Percentiles rank a stretch among this genome's conserved stretches.
Evolutionary conservation across 345 rosid genomes (phyloP).

Genomic region (Eucalyptus regnans): DNA sequence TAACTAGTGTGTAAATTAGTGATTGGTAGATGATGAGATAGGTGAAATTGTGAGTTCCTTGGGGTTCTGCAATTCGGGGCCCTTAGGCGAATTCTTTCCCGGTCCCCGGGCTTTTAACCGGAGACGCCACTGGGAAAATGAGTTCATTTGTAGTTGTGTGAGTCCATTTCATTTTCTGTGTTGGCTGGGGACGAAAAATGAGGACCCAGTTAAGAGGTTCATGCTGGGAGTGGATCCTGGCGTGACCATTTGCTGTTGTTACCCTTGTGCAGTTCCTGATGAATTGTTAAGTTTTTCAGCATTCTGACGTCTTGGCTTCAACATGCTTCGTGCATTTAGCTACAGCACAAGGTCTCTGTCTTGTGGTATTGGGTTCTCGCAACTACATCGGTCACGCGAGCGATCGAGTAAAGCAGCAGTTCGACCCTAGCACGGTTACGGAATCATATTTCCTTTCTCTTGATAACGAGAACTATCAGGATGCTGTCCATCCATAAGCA

Average conservation of each 20-base stretch:
- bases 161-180: background rate
- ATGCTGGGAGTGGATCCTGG: constrained; percentile 45
- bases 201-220: constrained; percentile 14
- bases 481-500: background rate
- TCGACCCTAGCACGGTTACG: background rate
- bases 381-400: background rate
- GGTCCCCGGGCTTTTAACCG: constrained; percentile 30
- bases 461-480: background rate
- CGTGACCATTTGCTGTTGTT: background rate
- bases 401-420: background rate
- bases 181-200: background rate
- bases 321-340: background rate
- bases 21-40: constrained; percentile 14
- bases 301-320: background rate
- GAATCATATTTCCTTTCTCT: background rate
- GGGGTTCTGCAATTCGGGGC: constrained; percentile 19
- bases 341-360: background rate
- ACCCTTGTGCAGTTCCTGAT: background rate
- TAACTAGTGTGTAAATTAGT: constrained; percentile 5
- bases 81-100: constrained; percentile 13
- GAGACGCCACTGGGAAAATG: constrained; percentile 9
- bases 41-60: constrained; percentile 17
- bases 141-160: constrained; percentile 10
- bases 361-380: too few species aligned
- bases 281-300: background rate